Evolutionary conservation across 495 filamentous ascomycete genomes (phyloP).

Genomic region (Talaromyces trachyspermus): DNA sequence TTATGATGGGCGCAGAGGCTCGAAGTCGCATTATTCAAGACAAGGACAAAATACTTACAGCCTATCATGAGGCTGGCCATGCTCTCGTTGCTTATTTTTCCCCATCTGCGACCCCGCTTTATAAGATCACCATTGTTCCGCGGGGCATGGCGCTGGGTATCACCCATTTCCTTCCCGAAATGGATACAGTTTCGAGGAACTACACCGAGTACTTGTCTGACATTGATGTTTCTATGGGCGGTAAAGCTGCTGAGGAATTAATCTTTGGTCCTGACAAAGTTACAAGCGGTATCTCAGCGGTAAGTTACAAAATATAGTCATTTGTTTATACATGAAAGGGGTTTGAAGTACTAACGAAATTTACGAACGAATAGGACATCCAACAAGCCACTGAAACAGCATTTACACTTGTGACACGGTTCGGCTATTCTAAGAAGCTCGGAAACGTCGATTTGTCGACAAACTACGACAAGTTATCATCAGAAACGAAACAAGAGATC

Average conservation of each 20-base stretch:
- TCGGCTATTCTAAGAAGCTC: conserved; percentile 82
- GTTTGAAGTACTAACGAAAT: too few species aligned
- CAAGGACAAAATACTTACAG: conserved; percentile 81
- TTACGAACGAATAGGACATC: conserved; percentile 79
- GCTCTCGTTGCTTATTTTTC: conserved; percentile 83
- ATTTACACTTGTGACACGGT: conserved; percentile 73
- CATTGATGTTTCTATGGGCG: conserved; percentile 82
- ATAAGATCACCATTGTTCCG: conserved; percentile 96
- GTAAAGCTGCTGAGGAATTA: conserved; percentile 90
- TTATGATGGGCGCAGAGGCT: conserved; percentile 93
- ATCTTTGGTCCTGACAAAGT: conserved; percentile 83
- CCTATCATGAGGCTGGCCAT: conserved; percentile 96
- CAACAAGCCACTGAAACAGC: conserved; percentile 69
- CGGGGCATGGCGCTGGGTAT: conserved; percentile 78
- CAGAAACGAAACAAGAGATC: conserved; percentile 75
- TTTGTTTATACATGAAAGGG: too few species aligned
- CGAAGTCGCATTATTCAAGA: conserved; percentile 79
- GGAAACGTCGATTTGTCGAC: conserved; percentile 81
- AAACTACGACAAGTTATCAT: conserved; percentile 73
- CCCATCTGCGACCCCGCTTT: conserved; percentile 61
- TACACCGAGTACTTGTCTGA: conserved; percentile 60
- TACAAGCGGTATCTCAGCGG: conserved; percentile 68
- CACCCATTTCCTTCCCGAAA: conserved; percentile 76
- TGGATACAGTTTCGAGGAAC: conserved; percentile 76
- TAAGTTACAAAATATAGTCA: too few species aligned